phyloP scores from a whole-genome alignment of 306 rosid genomes.

The Gynostemma pentaphyllum region DNA sequence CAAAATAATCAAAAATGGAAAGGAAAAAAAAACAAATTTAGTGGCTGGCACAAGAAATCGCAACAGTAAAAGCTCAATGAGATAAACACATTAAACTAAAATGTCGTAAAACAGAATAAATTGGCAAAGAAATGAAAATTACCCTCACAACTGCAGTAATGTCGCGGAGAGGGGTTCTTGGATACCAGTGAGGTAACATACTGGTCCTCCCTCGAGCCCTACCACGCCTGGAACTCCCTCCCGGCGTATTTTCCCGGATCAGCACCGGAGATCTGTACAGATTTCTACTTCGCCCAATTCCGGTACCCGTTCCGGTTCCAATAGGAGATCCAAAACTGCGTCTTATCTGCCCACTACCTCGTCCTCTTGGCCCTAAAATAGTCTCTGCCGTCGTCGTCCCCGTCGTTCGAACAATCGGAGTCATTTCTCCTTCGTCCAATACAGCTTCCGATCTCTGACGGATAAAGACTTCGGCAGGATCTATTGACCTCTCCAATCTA shows the following conservation, averaged over 20 bases:
- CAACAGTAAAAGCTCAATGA: background rate
- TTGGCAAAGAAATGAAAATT: background rate
- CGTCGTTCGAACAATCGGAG: constrained; percentile 10
- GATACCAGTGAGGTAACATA: constrained; percentile 70
- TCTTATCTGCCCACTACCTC: constrained; percentile 3
- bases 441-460: constrained; percentile 21
- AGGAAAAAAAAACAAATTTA: no score
- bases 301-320: no score
- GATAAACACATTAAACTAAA: background rate
- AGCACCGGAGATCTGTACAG: background rate
- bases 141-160: constrained; percentile 51
- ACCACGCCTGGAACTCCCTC: constrained; percentile 18
- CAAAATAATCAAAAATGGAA: no score
- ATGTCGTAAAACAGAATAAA: background rate
- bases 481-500: constrained; percentile 29
- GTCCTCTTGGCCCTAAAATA: constrained; percentile 17
- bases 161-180: constrained; percentile 63
- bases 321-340: constrained; percentile 21
- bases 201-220: constrained; percentile 24
- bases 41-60: no score
- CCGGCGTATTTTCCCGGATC: constrained; percentile 20
- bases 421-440: constrained; percentile 8
- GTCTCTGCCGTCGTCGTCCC: constrained; percentile 3
- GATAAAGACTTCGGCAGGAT: constrained; percentile 23
- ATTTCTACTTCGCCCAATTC: constrained; percentile 19